Evolutionary conservation across 2,329 filamentous ascomycete genomes (phyloP).

Genomic region (Exophiala calicioides): DNA sequence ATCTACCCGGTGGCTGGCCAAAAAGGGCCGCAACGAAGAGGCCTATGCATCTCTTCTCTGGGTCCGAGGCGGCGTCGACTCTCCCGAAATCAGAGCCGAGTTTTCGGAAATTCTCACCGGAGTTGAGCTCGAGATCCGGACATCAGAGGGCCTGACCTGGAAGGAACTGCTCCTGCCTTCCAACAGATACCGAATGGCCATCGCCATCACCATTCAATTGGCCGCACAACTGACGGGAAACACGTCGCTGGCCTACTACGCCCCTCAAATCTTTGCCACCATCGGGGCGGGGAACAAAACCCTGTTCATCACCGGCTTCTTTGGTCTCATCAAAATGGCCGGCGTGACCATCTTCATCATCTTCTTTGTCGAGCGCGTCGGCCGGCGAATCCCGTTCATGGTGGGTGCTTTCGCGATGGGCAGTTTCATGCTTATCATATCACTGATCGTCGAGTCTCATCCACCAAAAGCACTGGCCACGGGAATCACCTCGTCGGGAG

Average conservation of each 20-base stretch:
- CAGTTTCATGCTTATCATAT: constrained; percentile 55
- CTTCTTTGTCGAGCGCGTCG: constrained; percentile 53
- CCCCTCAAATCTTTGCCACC: constrained; percentile 54
- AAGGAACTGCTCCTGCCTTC: constrained; percentile 50
- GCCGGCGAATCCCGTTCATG: constrained; percentile 52
- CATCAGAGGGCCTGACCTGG: constrained; percentile 50
- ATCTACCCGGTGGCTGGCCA: constrained; percentile 51
- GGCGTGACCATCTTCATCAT: constrained; percentile 51
- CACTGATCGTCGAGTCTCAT: constrained; percentile 49
- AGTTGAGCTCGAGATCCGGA: constrained; percentile 50
- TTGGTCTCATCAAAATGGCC: constrained; percentile 55
- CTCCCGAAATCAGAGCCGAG: constrained; percentile 37
- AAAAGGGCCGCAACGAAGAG: constrained; percentile 48
- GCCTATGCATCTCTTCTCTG: constrained; percentile 52
- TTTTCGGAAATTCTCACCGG: constrained; percentile 45
- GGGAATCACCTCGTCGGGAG: constrained; percentile 40
- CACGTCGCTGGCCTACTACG: constrained; percentile 47
- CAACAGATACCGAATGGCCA: constrained; percentile 52
- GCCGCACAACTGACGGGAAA: constrained; percentile 47
- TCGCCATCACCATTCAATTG: constrained; percentile 54
- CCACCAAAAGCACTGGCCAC: constrained; percentile 40
- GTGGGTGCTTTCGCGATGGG: constrained; percentile 54
- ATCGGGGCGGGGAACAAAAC: constrained; percentile 52
- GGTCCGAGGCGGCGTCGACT: constrained; percentile 52
- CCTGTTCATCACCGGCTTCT: constrained; percentile 55